Evolutionary conservation across 225 moss, liverwort and hornwort genomes (phyloP).

Genomic region (Marchantia polymorpha): DNA sequence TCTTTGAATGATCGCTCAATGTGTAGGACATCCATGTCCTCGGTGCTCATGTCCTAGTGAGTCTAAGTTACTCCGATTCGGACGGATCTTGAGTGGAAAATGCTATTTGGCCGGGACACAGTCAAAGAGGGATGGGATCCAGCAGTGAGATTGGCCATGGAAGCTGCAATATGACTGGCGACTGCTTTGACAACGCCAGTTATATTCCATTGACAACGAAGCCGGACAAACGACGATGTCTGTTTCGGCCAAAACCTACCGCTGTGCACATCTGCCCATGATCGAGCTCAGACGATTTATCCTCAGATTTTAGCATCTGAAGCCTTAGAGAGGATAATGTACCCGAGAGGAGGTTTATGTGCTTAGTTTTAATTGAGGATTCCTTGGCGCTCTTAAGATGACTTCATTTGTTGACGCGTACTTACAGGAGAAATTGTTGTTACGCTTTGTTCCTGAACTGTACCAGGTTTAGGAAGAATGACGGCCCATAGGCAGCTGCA

Average conservation of each 20-base stretch:
- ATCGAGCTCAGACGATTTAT: not conserved
- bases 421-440: not conserved
- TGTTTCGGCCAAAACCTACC: not conserved
- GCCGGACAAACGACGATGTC: not conserved
- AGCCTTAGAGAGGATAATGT: not conserved
- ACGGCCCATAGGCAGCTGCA: not conserved
- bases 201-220: not conserved
- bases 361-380: not conserved
- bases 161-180: not conserved
- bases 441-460: not conserved
- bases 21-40: not conserved
- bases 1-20: not conserved
- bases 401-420: not conserved
- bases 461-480: constrained; percentile 10
- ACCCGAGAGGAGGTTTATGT: not conserved
- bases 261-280: not conserved
- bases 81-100: not conserved
- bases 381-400: not conserved
- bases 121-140: not conserved
- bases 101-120: not conserved
- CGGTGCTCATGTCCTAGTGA: not conserved
- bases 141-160: not conserved
- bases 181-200: not conserved
- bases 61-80: not conserved
- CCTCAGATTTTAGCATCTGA: not conserved